Conservation (phyloP, 1,284 basidiomycete species). For the Cronartium quercuum region DNA sequence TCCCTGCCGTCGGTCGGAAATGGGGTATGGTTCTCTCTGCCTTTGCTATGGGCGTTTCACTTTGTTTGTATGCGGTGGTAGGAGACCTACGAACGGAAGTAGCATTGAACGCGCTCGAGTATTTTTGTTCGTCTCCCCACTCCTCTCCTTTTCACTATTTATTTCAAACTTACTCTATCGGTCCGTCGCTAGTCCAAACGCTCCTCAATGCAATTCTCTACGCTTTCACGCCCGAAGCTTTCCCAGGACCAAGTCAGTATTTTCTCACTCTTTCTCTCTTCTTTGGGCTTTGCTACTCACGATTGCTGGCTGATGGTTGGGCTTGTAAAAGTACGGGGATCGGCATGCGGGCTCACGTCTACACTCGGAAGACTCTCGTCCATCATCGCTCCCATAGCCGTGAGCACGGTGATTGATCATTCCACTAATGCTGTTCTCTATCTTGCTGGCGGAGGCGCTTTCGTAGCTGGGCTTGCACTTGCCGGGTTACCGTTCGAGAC, state of each 20-base stretch:
- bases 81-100: not conserved
- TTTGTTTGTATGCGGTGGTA: not conserved
- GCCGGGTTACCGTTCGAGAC: slow-evolving; percentile 1
- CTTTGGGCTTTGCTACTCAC: too few species aligned
- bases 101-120: not conserved
- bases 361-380: not conserved
- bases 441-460: not conserved
- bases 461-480: not conserved
- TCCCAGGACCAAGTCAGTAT: not conserved
- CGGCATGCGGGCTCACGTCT: not conserved
- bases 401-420: not conserved
- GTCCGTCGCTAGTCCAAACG: not conserved
- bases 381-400: not conserved
- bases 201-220: not conserved
- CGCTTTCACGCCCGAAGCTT: slow-evolving; percentile 1
- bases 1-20: not conserved
- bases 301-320: not conserved
- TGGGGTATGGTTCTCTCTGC: slow-evolving; percentile 1
- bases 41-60: not conserved
- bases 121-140: not conserved
- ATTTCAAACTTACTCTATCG: not conserved
- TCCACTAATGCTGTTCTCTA: not conserved
- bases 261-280: not conserved
- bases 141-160: not conserved
- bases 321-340: not conserved